Percentiles rank a stretch among this genome's conserved stretches.
phyloP scores from a whole-genome alignment of 2,329 filamentous ascomycete species.

The Pyricularia sp. region DNA sequence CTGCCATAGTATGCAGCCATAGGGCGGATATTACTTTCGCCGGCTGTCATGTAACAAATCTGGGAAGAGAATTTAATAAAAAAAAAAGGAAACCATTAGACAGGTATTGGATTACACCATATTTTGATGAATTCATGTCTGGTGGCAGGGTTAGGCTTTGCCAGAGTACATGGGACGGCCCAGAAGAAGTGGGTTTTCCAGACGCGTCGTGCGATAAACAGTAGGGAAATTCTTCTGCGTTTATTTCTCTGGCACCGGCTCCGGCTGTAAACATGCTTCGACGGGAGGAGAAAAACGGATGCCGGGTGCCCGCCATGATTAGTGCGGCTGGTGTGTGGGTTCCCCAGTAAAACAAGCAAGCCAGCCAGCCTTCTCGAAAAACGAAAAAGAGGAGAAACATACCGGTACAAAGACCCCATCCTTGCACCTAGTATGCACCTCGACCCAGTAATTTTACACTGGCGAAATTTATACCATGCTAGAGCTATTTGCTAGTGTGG shows the following conservation, averaged over 20 bases:
- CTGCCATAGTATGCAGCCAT: background rate
- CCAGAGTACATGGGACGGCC: background rate
- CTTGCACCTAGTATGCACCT: background rate
- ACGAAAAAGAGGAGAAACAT: background rate
- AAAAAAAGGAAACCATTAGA: background rate
- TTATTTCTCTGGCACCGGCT: background rate
- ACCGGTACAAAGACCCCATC: background rate
- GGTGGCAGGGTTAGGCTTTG: too few species aligned
- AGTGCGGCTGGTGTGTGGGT: background rate
- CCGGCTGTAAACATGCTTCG: background rate
- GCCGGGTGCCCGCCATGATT: background rate
- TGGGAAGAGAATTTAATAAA: too few species aligned
- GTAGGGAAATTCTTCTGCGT: background rate
- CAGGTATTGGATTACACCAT: background rate
- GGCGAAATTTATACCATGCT: background rate
- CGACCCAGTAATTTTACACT: background rate
- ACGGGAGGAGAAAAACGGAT: background rate
- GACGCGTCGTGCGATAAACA: background rate
- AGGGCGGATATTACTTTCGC: background rate
- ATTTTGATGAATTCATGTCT: background rate
- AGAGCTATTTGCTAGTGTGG: background rate
- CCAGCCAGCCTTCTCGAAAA: background rate
- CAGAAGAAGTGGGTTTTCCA: background rate
- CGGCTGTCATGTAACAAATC: background rate
- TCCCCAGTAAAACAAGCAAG: background rate